A percentile compares a stretch with the other conserved stretches of the same genome.
These are phyloP conservation scores for Thelonectria blattea DNA, from an alignment of 2,329 filamentous ascomycete species.

Conservation along the genomic window DNA sequence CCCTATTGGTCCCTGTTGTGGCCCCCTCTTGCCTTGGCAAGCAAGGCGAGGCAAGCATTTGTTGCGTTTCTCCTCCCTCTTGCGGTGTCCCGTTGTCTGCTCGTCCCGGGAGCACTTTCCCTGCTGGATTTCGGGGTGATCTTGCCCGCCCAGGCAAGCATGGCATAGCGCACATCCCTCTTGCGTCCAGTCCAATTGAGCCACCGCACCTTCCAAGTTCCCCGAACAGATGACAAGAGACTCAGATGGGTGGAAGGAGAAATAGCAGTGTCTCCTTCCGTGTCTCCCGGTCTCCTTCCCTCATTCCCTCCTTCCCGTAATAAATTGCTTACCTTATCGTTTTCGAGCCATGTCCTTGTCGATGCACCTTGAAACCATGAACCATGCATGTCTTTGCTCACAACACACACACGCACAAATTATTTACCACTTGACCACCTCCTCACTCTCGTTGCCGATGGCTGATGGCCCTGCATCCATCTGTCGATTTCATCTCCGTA, in stretches of 20 bases:
- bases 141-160: not conserved
- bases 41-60: not conserved
- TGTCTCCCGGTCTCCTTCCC: not conserved
- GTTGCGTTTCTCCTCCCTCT: not conserved
- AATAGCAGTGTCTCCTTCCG: not conserved
- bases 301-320: not conserved
- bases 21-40: constrained; percentile 11
- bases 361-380: not conserved
- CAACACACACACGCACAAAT: not conserved
- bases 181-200: not conserved
- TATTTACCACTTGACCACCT: not conserved
- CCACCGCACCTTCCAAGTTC: not conserved
- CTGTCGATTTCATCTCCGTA: constrained; percentile 15
- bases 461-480: constrained; percentile 6
- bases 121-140: constrained; percentile 11
- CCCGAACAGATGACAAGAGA: not conserved
- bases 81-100: not conserved
- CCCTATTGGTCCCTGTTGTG: constrained; percentile 3
- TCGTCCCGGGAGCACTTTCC: constrained; percentile 13
- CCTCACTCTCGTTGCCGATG: not conserved
- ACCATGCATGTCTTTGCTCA: constrained; percentile 1
- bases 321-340: constrained; percentile 5
- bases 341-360: constrained; percentile 13
- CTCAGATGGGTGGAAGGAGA: not conserved
- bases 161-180: constrained; percentile 2